Base-by-base conservation (phyloP, 75 land plant genomes). In the Picea sitchensis region DNA sequence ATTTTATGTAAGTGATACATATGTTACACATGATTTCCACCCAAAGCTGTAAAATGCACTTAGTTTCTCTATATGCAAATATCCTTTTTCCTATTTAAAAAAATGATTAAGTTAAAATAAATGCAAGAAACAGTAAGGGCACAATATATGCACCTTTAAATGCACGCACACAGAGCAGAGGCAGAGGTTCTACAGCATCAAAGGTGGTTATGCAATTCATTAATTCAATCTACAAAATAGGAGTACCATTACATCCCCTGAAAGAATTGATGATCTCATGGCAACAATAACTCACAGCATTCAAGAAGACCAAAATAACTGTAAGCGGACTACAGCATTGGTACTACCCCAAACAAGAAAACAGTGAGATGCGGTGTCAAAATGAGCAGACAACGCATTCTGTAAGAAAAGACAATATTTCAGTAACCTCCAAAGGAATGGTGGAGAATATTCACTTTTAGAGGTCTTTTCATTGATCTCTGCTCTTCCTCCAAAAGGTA, bases 391-490 rank as follows among this genome's bases (percentile, higher is more conserved):
- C 38, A 69, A 69, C 20, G 44, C 21, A 20, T 69, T 71, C 44
- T 41, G 12, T 44, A 71, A 32, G 71, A 5, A 32, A 71, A 5
- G 71, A 20, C 38, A 71, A 14, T 3, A 20, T n/a, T 44, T 20
- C 36, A 20, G 18, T 69, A 38, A 17, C 12, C 51, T 38, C 44
- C 44, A 41, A 71, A 18, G 73, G 54, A 41, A 71, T n/a, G 20
- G n/a, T 44, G 21, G 2, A 41, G 18, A 20, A 71, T 71, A 71
- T 71, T 34, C 23, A 71, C 73, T 71, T 69, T 71, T 41, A 71
- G 1, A 71, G 54, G 47, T 71, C 21, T 44, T 71, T 47, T 41
- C 23, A 71, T 18, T 71, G 54, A 41, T 71, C 44, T 18, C 15
- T 41, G 4, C 3, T 44, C 73, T 7, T 1, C 18, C n/a, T n/a